Evolutionary conservation across 495 filamentous ascomycete species (phyloP), one percentile per base, ranked within the genome.

Genomic region (Penicillium herquei): DNA sequence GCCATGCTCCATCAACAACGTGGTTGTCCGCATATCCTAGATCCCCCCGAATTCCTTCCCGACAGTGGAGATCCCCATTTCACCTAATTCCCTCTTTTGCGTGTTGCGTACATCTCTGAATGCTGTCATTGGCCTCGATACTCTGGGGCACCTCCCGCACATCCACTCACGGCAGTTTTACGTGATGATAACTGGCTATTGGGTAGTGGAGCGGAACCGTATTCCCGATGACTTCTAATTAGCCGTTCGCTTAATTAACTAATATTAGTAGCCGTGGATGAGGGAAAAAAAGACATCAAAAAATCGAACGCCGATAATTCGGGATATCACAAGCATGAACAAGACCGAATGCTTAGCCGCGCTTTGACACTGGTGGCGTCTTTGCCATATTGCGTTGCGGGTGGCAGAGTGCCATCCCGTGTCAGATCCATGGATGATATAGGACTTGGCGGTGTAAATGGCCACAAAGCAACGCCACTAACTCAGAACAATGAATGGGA

Each of bases 241-340:
- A 46, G 43, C 26, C 43, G 43, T 46, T 46, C 43, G 43, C 43
- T 46, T 46, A 46, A 46, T 46, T 46, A 46, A 46, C 43, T 12
- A 31, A 26, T 46, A 21, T 37, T 1, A 13, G 9, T 13, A 32
- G 43, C 43, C 43, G 43, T 46, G 43, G 43, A 9, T 46, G 31
- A 37, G 12, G 33, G 33, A 35, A 35, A 35, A 35, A 46, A 7
- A 46, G 32, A 46, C 30, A 46, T 31, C n/a, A 7, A 46, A n/a
- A 45, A 46, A 46, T 46, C 14, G 14, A 41, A 13, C 2, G 2
- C 34, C 34, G 34, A 13, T 10, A 9, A 37, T 37, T 37, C 34
- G 34, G 21, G 21, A 26, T 26, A 26, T 26, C 21, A 26, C 21
- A 26, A 26, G 21, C n/a, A n/a, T n/a, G 21, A 37, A 37, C 34